Evolutionary conservation across 169 alveolate species (phyloP), one percentile per base, ranked within the genome.

Genomic region (Plasmodium gallinaceum): DNA sequence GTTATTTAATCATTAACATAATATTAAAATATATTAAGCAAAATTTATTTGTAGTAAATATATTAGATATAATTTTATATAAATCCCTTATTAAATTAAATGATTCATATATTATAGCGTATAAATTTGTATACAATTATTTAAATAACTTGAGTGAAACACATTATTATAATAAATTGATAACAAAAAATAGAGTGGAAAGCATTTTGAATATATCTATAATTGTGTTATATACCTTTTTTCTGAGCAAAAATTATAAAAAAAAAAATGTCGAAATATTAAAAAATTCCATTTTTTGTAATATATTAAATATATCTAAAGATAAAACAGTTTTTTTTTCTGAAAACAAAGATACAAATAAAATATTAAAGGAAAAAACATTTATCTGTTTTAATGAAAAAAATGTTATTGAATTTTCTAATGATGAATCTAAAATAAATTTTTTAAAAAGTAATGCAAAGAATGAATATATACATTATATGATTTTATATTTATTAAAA

Each of bases 51-150:
- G 83, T 64, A 60, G 60, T 73, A 3, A 86, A 86, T 54, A 86
- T 86, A 32, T 51, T 86, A 22, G 92, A 86, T 18, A 66, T 86
- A 7, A 46, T 86, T 71, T 71, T 86, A 57, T 86, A 86, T 48
- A 62, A 86, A 48, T 70, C 88, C 16, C 62, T 86, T 43, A 71
- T 58, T 18, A 86, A 26, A 60, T 73, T 86, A 73, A 86, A 24
- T 20, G 62, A 86, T 73, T 62, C 60, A 24, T 86, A 86, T 22
- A 42, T 86, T 57, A n/a, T 60, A n/a, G 46, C 72, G 0, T 86
- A 86, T 72, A 86, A 86, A 60, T 7, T 86, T 71, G 74, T 71
- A 8, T 86, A 71, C 18, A 60, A 86, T 42, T 71, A 37, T 60
- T 22, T 72, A 46, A 86, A 6, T 7, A 51, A 43, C 42, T 2